A percentile compares a stretch with the other conserved stretches of the same genome.
Conservation (phyloP, 176 grass and related monocot species). For the Saccharum spontaneum region DNA sequence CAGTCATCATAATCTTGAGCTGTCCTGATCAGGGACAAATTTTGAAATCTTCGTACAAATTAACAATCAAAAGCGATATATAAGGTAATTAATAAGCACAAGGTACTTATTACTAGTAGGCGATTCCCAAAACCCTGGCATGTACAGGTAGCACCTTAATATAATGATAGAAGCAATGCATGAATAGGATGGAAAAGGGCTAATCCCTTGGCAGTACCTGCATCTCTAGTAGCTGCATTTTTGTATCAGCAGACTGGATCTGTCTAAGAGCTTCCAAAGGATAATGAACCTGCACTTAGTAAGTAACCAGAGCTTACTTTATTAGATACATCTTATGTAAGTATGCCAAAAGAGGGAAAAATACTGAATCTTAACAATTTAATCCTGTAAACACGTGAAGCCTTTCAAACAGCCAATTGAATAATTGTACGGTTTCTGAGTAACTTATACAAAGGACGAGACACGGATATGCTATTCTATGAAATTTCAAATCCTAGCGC, state of each 20-base stretch:
- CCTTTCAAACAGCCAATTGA: conserved; percentile 5
- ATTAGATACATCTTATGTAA: conserved; percentile 12
- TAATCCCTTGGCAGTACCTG: conserved; percentile 47
- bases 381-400: neutral
- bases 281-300: conserved; percentile 74
- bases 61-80: neutral
- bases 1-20: neutral
- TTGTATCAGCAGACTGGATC: conserved; percentile 54
- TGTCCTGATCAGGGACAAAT: neutral
- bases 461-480: neutral
- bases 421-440: neutral
- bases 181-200: neutral
- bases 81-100: conserved; percentile 15
- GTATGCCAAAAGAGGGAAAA: neutral
- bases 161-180: conserved; percentile 17
- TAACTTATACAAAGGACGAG: conserved; percentile 1
- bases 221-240: conserved; percentile 68
- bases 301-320: conserved; percentile 28
- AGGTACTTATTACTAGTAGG: neutral
- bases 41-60: neutral
- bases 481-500: neutral
- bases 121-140: neutral
- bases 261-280: conserved; percentile 78
- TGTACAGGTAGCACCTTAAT: neutral
- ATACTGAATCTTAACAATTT: conserved; percentile 18